Base-by-base conservation (phyloP, 2,329 filamentous ascomycete species). In the Pyrenophora teres region DNA sequence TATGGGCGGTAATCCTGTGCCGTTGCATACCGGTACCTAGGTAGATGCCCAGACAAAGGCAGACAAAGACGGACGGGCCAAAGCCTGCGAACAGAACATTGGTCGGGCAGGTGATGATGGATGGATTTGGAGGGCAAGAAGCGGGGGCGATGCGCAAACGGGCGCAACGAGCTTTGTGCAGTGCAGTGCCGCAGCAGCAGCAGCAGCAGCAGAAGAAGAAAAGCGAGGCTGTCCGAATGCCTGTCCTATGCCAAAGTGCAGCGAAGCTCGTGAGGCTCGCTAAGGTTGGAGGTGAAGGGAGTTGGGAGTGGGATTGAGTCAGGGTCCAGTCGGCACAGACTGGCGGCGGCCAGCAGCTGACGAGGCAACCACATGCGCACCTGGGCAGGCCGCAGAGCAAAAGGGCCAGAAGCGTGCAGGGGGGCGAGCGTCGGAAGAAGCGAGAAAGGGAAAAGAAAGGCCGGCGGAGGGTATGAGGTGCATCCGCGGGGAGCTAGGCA, bases 381-480 rank as follows among this genome's bases (percentile, higher is more conserved):
- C 19, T 19, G 19, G 19, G 19, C 19, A 19, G 19, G 19, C 19
- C 19, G 19, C 19, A 19, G 19, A 19, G 19, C 18, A 27, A 40
- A 46, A 25, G 48, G 61, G 57, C 54, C 56, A 56, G 61, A 57
- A 19, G 52, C 42, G 55, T 46, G 50, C 52, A 52, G 50, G 53
- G 59, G 23, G 52, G 36, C 36, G 51, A n/a, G 27, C 50, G 53
- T 44, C 54, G 51, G 50, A 57, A 46, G 52, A 50, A 56, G 59
- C 56, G 46, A 55, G 44, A 56, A 55, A 46, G 59, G 51, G 46
- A 58, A 58, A 53, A 54, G 54, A 52, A 61, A 55, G 41, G 51
- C 46, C 46, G 49, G 46, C 59, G 59, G 59, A 57, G 44, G 23
- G 48, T 44, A 30, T 53, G 46, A 48, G 33, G 40, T n/a, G 57